Base-by-base conservation (phyloP, 106 monocot genomes). In the Apostasia shenzhenica region DNA sequence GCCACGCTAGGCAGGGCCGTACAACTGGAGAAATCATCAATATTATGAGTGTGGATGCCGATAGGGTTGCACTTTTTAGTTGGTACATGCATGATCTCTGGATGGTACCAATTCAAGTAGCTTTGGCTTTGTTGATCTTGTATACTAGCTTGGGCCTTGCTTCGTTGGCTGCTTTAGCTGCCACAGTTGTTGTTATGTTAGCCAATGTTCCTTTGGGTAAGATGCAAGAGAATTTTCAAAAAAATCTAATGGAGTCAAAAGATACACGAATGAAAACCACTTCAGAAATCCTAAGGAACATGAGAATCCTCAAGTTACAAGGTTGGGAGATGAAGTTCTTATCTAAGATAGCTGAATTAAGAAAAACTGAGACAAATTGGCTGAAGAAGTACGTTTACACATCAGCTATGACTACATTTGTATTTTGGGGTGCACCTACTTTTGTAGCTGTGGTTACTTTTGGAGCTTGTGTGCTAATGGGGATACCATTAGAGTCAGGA, bases 271-370 rank as follows among this genome's bases (percentile, higher is more conserved):
- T 97, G 97, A 97, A 97, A 61, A 75, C 87, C 26, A 97, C 81
- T 51, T 86, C 89, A 0, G 92, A 97, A 70, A 83, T 97, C 7
- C 41, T 97, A 49, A 84, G 83, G 64, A 97, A 87, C 73, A 97
- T 97, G 97, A 81, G 85, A 55, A 92, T 92, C 79, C 85, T 97
- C 58, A 97, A 97, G 75, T 87, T 97, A 47, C 92, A 97, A 65
- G 92, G 80, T 9, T 97, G 89, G 97, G 97, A 97, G 70, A 92
- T 92, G 92, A 89, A 92, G 75, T 97, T 92, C 71, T 78, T 97
- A 59, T 81, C 83, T 10, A 92, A 71, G 73, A 90, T 89, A 45
- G 53, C 66, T 12, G 82, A 90, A 54, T 55, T 97, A 39, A 78
- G 97, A 68, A 75, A 92, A 59, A 68, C 63, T 0, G 97, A 97